Evolutionary conservation across 495 filamentous ascomycete species (phyloP).

Genomic region (Paragyromitra xinjiangensis): DNA sequence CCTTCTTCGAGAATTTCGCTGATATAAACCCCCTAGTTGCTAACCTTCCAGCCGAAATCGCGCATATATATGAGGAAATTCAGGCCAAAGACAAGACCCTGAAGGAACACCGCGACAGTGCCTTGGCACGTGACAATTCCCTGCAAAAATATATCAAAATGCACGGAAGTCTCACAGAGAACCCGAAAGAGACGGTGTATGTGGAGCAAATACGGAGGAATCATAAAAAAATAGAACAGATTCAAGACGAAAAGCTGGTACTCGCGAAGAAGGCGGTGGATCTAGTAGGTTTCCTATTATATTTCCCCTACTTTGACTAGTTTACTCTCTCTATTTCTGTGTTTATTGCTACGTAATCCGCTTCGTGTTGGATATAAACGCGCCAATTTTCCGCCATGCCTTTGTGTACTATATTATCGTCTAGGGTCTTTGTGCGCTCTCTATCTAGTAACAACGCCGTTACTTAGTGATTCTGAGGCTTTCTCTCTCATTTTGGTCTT

Average conservation of each 20-base stretch:
- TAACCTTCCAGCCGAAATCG: slow-evolving; percentile 90
- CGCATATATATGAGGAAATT: slow-evolving; percentile 93
- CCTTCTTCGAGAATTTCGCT: slow-evolving; percentile 28
- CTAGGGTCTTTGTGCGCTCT: not conserved
- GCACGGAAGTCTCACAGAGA: slow-evolving; percentile 80
- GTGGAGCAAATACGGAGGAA: slow-evolving; percentile 74
- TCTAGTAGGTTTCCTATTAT: slow-evolving; percentile 61
- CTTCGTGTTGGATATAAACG: not conserved
- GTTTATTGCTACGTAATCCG: not conserved
- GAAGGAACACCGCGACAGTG: slow-evolving; percentile 74
- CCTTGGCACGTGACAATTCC: slow-evolving; percentile 78
- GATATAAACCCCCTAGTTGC: slow-evolving; percentile 65
- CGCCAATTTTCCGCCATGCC: not conserved
- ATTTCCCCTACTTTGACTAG: not conserved
- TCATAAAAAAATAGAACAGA: slow-evolving; percentile 72
- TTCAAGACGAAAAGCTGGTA: slow-evolving; percentile 87
- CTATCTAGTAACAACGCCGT: not conserved
- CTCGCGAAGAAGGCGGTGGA: slow-evolving; percentile 79
- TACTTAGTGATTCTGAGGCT: not conserved
- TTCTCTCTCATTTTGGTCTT: not conserved
- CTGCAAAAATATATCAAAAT: slow-evolving; percentile 90
- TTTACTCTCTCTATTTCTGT: not conserved
- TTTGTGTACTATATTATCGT: no score
- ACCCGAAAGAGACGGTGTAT: slow-evolving; percentile 85
- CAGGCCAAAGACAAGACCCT: slow-evolving; percentile 85